These are phyloP conservation scores for Ustilago crameri DNA, from an alignment of 1,284 basidiomycete species.

Conservation along the genomic window DNA sequence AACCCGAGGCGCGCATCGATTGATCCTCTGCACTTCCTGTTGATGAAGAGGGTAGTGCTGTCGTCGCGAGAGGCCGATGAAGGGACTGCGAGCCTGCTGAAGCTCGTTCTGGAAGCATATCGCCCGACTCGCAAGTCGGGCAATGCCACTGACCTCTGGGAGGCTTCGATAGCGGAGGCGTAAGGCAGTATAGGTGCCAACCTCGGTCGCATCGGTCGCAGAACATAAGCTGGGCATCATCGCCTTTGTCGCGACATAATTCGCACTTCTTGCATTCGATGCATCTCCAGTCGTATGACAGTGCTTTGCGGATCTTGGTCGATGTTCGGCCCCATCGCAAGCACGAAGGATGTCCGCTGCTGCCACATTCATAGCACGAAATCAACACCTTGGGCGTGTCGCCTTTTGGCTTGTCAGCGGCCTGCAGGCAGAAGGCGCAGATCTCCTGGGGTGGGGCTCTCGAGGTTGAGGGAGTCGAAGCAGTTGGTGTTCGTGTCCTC, in stretches of 20 bases:
- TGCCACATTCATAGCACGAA: constrained; percentile 67
- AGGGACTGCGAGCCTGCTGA: constrained; percentile 1
- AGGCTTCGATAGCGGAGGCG: constrained; percentile 72
- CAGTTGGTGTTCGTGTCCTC: constrained; percentile 7
- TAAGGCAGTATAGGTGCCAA: constrained; percentile 91
- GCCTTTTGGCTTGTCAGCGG: constrained; percentile 33
- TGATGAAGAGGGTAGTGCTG: constrained; percentile 7
- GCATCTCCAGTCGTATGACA: constrained; percentile 84
- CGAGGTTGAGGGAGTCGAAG: constrained; percentile 2
- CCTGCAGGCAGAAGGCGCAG: constrained; percentile 67
- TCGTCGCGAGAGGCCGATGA: background rate
- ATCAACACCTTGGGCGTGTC: constrained; percentile 58
- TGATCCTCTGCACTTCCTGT: background rate
- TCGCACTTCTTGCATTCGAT: constrained; percentile 94
- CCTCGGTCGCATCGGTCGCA: constrained; percentile 96
- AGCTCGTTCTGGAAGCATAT: constrained; percentile 13
- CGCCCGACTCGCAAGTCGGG: constrained; percentile 54
- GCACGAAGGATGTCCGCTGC: constrained; percentile 67
- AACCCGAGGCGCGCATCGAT: constrained; percentile 12
- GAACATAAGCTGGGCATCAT: constrained; percentile 87
- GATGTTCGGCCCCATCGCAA: constrained; percentile 65
- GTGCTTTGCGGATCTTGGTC: constrained; percentile 71
- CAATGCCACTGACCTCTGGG: constrained; percentile 58
- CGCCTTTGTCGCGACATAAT: constrained; percentile 83
- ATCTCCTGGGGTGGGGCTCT: constrained; percentile 33